Conservation (phyloP, 2,329 filamentous ascomycete genomes). For the Trichoderma sp. region DNA sequence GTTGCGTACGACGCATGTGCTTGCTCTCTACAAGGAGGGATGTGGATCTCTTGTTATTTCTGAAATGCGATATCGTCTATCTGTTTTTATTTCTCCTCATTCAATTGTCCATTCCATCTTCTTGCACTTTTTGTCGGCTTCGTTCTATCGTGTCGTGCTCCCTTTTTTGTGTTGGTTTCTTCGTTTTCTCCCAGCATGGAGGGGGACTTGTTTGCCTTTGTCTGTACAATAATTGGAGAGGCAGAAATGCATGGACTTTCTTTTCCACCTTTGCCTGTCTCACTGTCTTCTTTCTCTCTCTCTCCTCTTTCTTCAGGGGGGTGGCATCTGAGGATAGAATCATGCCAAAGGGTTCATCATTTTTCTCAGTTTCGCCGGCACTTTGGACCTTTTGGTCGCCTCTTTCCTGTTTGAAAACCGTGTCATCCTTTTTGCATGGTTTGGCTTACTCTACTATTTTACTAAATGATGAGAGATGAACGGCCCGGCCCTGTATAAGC, state of each 20-base stretch:
- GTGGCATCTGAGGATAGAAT: background rate
- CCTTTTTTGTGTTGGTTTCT: background rate
- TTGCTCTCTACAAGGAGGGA: slow-evolving; percentile 22
- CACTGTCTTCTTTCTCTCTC: background rate
- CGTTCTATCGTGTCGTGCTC: slow-evolving; percentile 1
- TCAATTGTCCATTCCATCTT: background rate
- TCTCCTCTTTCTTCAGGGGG: background rate
- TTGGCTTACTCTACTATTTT: slow-evolving; percentile 26
- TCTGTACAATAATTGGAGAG: slow-evolving; percentile 25
- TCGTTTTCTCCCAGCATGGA: background rate
- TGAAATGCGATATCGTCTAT: slow-evolving; percentile 17
- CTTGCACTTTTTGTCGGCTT: background rate
- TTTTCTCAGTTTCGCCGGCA: background rate
- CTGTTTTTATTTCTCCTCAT: background rate
- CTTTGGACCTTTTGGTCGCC: background rate
- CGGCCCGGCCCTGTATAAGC: slow-evolving; percentile 16
- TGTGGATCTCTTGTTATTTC: slow-evolving; percentile 20
- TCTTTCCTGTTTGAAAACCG: background rate
- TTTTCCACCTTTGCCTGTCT: background rate
- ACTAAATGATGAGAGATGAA: slow-evolving; percentile 30
- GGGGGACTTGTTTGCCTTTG: background rate
- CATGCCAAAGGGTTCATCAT: slow-evolving; percentile 5
- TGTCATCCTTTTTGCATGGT: slow-evolving; percentile 20
- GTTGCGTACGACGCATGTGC: slow-evolving; percentile 23
- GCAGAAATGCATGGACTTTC: slow-evolving; percentile 6